phyloP scores from a whole-genome alignment of 257 asterid genomes.

The Solanum peruvianum region DNA sequence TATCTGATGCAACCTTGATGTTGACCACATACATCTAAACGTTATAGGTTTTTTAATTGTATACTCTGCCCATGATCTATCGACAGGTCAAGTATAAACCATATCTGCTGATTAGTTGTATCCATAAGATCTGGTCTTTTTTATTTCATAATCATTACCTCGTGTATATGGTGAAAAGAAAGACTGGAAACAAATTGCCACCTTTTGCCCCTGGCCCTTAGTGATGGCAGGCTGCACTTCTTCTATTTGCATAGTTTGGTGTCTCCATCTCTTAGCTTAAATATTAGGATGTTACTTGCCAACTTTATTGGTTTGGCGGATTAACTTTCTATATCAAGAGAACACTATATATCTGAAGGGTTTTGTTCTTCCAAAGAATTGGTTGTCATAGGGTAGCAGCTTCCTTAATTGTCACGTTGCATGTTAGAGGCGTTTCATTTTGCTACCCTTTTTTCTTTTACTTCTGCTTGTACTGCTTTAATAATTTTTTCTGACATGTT shows the following conservation, averaged over 20 bases:
- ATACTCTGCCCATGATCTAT: background rate
- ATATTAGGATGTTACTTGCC: background rate
- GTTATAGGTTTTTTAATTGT: background rate
- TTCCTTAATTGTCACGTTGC: background rate
- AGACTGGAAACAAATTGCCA: background rate
- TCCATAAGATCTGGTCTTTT: background rate
- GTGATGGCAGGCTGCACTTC: background rate
- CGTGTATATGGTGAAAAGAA: background rate
- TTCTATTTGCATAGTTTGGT: background rate
- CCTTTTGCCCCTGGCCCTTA: background rate
- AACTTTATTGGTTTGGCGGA: background rate
- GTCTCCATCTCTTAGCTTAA: background rate
- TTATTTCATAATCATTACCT: background rate
- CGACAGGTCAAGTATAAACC: background rate
- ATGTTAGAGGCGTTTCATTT: background rate
- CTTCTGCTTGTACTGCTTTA: background rate
- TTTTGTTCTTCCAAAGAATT: background rate
- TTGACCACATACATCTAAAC: background rate
- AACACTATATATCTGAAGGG: background rate
- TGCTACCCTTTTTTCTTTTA: background rate
- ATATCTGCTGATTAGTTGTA: background rate
- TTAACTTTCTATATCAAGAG: background rate
- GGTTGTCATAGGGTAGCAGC: background rate
- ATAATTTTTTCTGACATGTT: slow-evolving; percentile 8
- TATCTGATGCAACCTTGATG: background rate